These are phyloP conservation scores for Fusarium agapanthi DNA, from an alignment of 2,329 filamentous ascomycete species.

Conservation along the genomic window DNA sequence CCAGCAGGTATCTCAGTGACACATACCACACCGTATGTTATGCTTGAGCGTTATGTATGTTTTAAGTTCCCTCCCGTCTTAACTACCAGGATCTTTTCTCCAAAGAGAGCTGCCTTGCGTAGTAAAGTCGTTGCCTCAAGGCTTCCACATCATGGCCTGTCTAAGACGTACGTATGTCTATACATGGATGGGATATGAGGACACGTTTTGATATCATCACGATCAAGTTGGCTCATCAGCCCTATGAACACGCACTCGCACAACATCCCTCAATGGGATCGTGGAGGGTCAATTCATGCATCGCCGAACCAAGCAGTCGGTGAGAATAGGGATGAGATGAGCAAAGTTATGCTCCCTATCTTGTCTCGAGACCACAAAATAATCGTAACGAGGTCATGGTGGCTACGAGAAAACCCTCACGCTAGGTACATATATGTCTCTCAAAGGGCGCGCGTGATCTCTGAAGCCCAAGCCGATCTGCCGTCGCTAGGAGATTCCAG, in stretches of 20 bases:
- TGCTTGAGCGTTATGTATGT: conserved; percentile 24
- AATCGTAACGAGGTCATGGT: not conserved
- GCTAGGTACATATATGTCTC: conserved; percentile 23
- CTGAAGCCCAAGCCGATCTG: conserved; percentile 2
- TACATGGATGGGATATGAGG: not conserved
- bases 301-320: conserved; percentile 3
- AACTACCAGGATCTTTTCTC: not conserved
- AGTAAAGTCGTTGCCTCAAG: conserved; percentile 25
- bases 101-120: conserved; percentile 25
- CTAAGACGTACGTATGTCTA: conserved; percentile 1
- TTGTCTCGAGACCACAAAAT: not conserved
- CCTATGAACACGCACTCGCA: conserved; percentile 4
- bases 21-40: conserved; percentile 6
- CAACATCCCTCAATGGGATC: not conserved
- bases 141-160: conserved; percentile 20
- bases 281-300: conserved; percentile 3
- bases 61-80: not conserved
- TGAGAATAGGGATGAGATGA: not conserved
- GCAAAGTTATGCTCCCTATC: not conserved
- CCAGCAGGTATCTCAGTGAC: not conserved
- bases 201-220: conserved; percentile 8
- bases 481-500: conserved; percentile 15
- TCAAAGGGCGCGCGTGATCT: conserved; percentile 28
- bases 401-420: conserved; percentile 20
- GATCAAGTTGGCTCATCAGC: conserved; percentile 11